Evolutionary conservation across 768 basidiomycete genomes (phyloP).

Genomic region (Mycena crocata): DNA sequence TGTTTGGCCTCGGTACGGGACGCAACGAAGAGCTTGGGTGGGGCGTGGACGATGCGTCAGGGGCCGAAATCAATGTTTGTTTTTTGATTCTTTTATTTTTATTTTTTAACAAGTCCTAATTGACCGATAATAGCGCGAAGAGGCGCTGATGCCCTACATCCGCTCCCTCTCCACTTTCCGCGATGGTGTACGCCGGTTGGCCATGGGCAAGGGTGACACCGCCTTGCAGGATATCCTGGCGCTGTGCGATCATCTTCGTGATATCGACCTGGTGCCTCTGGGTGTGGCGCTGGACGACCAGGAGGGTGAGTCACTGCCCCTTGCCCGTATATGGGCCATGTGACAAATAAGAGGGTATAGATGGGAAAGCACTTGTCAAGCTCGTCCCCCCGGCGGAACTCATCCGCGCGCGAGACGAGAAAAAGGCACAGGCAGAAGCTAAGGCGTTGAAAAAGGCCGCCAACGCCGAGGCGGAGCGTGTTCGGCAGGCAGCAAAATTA

Average conservation of each 20-base stretch:
- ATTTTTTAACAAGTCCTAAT: slow-evolving; percentile 6
- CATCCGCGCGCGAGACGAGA: slow-evolving; percentile 89
- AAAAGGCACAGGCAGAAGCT: slow-evolving; percentile 76
- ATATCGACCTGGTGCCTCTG: slow-evolving; percentile 90
- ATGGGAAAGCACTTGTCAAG: slow-evolving; percentile 96
- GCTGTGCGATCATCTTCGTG: slow-evolving; percentile 90
- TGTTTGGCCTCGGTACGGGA: slow-evolving; percentile 84
- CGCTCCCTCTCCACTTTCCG: slow-evolving; percentile 89
- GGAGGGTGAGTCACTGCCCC: slow-evolving; percentile 68
- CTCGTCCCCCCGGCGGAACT: slow-evolving; percentile 86
- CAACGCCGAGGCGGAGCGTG: slow-evolving; percentile 69
- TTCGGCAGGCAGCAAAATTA: slow-evolving; percentile 80
- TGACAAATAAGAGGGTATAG: slow-evolving; percentile 50
- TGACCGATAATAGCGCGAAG: slow-evolving; percentile 73
- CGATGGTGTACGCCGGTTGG: slow-evolving; percentile 86
- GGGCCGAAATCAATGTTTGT: slow-evolving; percentile 65
- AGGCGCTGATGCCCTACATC: slow-evolving; percentile 90
- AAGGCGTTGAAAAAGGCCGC: slow-evolving; percentile 87
- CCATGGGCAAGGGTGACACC: slow-evolving; percentile 75
- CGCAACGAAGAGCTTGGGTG: slow-evolving; percentile 81
- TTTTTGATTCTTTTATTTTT: slow-evolving; percentile 12
- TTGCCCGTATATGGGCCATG: slow-evolving; percentile 2
- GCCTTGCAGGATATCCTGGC: slow-evolving; percentile 84
- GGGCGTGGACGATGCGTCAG: slow-evolving; percentile 71
- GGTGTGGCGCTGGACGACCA: slow-evolving; percentile 98